Evolutionary conservation across 495 filamentous ascomycete genomes (phyloP), one percentile per base, ranked within the genome.

Genomic region (Lasiosphaeria hispida): DNA sequence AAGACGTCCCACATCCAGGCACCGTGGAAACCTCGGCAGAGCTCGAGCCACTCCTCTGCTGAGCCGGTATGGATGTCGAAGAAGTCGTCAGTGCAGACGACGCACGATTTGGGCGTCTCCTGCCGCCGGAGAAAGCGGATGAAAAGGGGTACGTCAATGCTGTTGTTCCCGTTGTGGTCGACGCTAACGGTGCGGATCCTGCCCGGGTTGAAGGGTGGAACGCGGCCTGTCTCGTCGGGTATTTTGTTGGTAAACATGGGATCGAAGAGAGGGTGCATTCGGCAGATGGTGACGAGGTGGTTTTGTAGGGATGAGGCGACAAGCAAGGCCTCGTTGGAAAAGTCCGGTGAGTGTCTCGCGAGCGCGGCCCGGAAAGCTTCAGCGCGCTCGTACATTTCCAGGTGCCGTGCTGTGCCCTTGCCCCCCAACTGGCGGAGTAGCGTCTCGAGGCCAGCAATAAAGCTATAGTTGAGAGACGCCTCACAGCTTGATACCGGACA

Each of bases 1-100:
- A 41, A 8, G 8, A 41, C n/a, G 19, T 33, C 11, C 51, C 51
- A 54, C 19, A 54, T 43, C 51, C 51, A 54, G 8, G 23, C 38
- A 10, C 51, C 51, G 11, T 3, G 15, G 15, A 52, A 52, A 6
- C n/a, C 34, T 23, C 15, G 11, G 34, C 48, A 52, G 35, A 17
- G 37, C 35, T 52, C 48, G 34, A 38, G 37, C 48, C 48, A 52
- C 7, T 38, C 35, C 10, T 18, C 48, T 3, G 39, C 7, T 7
- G 48, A 38, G 7, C n/a, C 15, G 36, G 5, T 38, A 23, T 52
- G 34, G 13, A 52, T 15, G 8, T 52, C 48, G 34, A 34, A 52
- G 3, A 10, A 23, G 10, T 17, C n/a, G 4, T 52, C 48, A 7
- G 2, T 9, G 34, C 48, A 52, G 6, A 34, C 48, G 35, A 11